A percentile compares a stretch with the other conserved stretches of the same genome.
These are phyloP conservation scores for Casuarina glauca DNA, from an alignment of 306 rosid species.

Conservation along the genomic window DNA sequence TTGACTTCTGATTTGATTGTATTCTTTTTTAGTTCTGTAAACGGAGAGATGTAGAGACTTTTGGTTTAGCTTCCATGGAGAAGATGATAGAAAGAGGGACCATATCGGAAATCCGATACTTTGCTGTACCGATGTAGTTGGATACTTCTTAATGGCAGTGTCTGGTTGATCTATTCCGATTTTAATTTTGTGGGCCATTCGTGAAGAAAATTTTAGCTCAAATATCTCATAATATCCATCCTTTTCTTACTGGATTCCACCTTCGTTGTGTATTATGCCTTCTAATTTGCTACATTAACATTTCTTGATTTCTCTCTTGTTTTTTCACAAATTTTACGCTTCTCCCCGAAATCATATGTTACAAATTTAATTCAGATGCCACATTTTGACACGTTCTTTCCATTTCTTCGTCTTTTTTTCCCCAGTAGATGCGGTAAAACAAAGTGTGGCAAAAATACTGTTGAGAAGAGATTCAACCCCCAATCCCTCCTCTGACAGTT, in stretches of 20 bases:
- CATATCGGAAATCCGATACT: neutral
- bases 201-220: constrained; percentile 24
- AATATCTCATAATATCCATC: constrained; percentile 9
- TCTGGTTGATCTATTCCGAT: neutral
- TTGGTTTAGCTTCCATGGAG: constrained; percentile 20
- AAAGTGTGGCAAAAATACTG: neutral
- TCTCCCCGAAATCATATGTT: neutral
- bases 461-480: too few relatives aligned
- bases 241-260: constrained; percentile 12
- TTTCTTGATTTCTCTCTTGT: neutral
- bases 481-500: too few relatives aligned
- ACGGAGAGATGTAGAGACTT: neutral
- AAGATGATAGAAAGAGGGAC: neutral
- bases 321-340: neutral
- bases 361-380: neutral
- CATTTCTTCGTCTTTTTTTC: too few relatives aligned
- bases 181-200: constrained; percentile 22
- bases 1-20: constrained; percentile 23
- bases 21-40: neutral
- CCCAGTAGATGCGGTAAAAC: too few relatives aligned
- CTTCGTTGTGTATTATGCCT: constrained; percentile 24
- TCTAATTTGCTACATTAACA: constrained; percentile 9
- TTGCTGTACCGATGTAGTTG: constrained; percentile 18
- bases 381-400: neutral
- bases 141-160: constrained; percentile 36